Percentiles rank a stretch among this genome's conserved stretches.
These are phyloP conservation scores for Cerioporus squamosus DNA, from an alignment of 1,284 basidiomycete species.

Conservation along the genomic window DNA sequence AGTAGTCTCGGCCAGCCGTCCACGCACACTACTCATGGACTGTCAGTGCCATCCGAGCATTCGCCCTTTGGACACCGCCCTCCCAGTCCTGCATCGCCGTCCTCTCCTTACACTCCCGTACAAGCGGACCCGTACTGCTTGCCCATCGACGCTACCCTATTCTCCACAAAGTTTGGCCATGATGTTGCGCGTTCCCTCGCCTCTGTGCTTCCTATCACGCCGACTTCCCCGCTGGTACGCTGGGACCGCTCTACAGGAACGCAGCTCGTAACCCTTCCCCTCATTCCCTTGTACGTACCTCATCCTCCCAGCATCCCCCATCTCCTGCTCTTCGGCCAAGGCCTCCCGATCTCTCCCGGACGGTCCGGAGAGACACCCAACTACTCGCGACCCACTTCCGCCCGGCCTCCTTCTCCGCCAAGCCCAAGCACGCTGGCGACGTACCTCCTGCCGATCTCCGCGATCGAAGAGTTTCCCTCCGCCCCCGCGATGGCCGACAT, in stretches of 20 bases:
- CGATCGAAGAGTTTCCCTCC: conserved; percentile 53
- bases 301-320: conserved; percentile 36
- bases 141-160: conserved; percentile 32
- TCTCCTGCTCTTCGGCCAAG: conserved; percentile 33
- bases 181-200: conserved; percentile 19
- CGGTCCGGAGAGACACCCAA: neutral
- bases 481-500: conserved; percentile 57
- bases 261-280: conserved; percentile 32
- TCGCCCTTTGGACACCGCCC: conserved; percentile 19
- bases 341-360: conserved; percentile 25
- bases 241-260: conserved; percentile 13
- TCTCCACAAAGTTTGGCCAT: conserved; percentile 29
- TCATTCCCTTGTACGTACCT: conserved; percentile 32
- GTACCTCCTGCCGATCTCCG: conserved; percentile 42
- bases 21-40: conserved; percentile 1
- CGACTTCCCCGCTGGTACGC: conserved; percentile 11
- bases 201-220: conserved; percentile 9
- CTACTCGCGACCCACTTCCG: conserved; percentile 20
- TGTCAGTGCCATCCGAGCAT: conserved; percentile 20
- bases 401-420: conserved; percentile 23
- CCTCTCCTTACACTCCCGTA: conserved; percentile 9
- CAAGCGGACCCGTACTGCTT: conserved; percentile 19
- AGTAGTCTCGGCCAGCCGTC: conserved; percentile 13
- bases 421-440: conserved; percentile 37
- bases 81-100: conserved; percentile 11